phyloP scores from a whole-genome alignment of 2,329 filamentous ascomycete species.

The Fonsecaea monophora region DNA sequence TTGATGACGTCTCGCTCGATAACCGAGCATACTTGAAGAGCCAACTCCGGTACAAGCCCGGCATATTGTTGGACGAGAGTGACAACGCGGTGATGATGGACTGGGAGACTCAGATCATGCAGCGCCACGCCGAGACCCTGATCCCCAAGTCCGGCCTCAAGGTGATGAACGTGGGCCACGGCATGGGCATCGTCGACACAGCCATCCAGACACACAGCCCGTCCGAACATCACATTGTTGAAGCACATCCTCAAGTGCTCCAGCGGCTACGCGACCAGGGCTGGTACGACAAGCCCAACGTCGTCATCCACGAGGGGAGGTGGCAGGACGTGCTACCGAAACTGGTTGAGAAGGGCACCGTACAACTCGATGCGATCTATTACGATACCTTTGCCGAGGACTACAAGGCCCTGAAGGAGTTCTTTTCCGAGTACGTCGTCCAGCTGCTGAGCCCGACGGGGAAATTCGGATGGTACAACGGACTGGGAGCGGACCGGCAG shows the following conservation, averaged over 20 bases:
- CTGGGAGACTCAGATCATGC: constrained; percentile 15
- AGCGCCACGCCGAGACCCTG: constrained; percentile 12
- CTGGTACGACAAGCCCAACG: constrained; percentile 14
- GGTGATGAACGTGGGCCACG: constrained; percentile 22
- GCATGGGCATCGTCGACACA: constrained; percentile 21
- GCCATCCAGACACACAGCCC: constrained; percentile 16
- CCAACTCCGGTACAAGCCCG: constrained; percentile 17
- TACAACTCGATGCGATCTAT: constrained; percentile 16
- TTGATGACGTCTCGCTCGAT: constrained; percentile 18
- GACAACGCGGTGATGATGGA: constrained; percentile 14
- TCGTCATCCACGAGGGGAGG: constrained; percentile 17
- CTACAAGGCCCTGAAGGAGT: constrained; percentile 16
- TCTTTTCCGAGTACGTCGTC: constrained; percentile 20
- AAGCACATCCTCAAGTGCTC: constrained; percentile 16
- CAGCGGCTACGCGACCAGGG: constrained; percentile 14
- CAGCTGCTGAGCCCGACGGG: constrained; percentile 9
- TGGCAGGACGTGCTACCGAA: constrained; percentile 19
- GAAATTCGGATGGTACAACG: constrained; percentile 19
- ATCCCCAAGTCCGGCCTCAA: constrained; percentile 12
- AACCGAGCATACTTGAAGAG: constrained; percentile 16
- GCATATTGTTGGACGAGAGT: constrained; percentile 7
- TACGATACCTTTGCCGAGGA: constrained; percentile 22
- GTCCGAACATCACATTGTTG: constrained; percentile 16
- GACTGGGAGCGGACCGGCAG: constrained; percentile 17
- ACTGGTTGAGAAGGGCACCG: constrained; percentile 9